phyloP scores from a whole-genome alignment of 2,329 filamentous ascomycete species.

The Xylariaceae sp. region DNA sequence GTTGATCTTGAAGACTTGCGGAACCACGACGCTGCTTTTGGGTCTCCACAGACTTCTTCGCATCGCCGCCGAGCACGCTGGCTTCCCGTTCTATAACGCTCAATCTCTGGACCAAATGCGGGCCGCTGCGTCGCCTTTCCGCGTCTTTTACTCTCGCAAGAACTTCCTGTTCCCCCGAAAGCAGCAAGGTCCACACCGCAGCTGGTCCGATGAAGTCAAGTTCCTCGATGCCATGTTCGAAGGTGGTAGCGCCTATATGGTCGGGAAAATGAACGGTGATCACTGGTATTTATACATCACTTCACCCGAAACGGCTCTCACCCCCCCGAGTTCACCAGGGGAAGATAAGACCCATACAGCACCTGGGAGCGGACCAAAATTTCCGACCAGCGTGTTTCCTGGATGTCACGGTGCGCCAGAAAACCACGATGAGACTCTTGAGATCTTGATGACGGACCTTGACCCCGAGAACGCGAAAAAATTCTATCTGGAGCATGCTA shows the following conservation, averaged over 20 bases:
- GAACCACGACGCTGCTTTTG: constrained; percentile 87
- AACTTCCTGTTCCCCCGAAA: constrained; percentile 95
- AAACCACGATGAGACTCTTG: constrained; percentile 69
- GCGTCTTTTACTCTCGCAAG: constrained; percentile 98
- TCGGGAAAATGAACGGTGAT: constrained; percentile 99
- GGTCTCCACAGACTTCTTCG: constrained; percentile 88
- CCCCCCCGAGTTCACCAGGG: constrained; percentile 75
- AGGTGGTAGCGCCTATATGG: constrained; percentile 96
- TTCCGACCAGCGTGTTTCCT: constrained; percentile 43
- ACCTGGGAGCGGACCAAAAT: constrained; percentile 48
- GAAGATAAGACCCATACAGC: constrained; percentile 35
- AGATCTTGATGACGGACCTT: constrained; percentile 69
- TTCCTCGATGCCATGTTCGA: constrained; percentile 89
- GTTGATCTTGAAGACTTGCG: constrained; percentile 96
- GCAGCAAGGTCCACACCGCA: constrained; percentile 89
- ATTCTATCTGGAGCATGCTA: constrained; percentile 69
- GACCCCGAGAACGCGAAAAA: constrained; percentile 66
- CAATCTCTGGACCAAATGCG: constrained; percentile 61
- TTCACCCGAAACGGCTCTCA: constrained; percentile 73
- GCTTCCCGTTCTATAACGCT: constrained; percentile 79
- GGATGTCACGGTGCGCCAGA: constrained; percentile 36
- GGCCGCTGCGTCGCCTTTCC: constrained; percentile 81
- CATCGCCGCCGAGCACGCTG: constrained; percentile 81
- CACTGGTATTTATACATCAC: constrained; percentile 99
- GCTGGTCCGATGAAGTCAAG: constrained; percentile 95